Conservation (phyloP, 495 filamentous ascomycete species). For the Darksidea phi region DNA sequence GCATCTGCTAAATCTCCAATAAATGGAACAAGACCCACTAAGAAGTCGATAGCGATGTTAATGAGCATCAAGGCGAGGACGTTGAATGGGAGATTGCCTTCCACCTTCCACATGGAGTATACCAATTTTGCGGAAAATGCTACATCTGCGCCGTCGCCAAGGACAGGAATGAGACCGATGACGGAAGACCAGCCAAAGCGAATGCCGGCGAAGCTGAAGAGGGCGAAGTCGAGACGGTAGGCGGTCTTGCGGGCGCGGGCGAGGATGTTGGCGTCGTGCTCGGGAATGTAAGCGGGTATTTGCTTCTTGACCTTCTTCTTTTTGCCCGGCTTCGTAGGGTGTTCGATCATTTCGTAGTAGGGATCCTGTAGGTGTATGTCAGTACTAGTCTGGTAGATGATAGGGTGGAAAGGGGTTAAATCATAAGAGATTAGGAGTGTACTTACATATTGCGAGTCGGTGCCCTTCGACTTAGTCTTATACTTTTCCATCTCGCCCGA, state of each 20-base stretch:
- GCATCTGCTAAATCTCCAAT: slow-evolving; percentile 80
- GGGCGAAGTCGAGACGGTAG: slow-evolving; percentile 74
- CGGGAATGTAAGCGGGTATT: slow-evolving; percentile 57
- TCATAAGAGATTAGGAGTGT: background rate
- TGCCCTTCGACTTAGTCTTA: slow-evolving; percentile 37
- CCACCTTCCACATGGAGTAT: slow-evolving; percentile 61
- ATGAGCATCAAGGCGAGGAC: slow-evolving; percentile 68
- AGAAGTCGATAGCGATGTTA: slow-evolving; percentile 75
- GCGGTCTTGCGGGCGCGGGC: slow-evolving; percentile 76
- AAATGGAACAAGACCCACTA: slow-evolving; percentile 79
- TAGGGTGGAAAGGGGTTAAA: background rate
- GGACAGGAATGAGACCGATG: slow-evolving; percentile 74
- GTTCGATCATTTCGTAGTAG: slow-evolving; percentile 40
- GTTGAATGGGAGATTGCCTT: slow-evolving; percentile 63
- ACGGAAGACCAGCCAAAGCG: slow-evolving; percentile 80
- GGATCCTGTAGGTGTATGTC: slow-evolving; percentile 40
- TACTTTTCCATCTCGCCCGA: slow-evolving; percentile 42
- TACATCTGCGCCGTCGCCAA: slow-evolving; percentile 71
- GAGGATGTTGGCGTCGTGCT: slow-evolving; percentile 76
- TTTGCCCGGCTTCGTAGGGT: slow-evolving; percentile 39
- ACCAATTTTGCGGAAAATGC: slow-evolving; percentile 70
- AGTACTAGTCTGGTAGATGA: too few species aligned
- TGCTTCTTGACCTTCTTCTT: slow-evolving; percentile 47
- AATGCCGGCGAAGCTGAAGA: slow-evolving; percentile 72
- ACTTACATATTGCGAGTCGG: slow-evolving; percentile 28